phyloP scores from a whole-genome alignment of 805 yeast genomes.

The Candida sonorensis region DNA sequence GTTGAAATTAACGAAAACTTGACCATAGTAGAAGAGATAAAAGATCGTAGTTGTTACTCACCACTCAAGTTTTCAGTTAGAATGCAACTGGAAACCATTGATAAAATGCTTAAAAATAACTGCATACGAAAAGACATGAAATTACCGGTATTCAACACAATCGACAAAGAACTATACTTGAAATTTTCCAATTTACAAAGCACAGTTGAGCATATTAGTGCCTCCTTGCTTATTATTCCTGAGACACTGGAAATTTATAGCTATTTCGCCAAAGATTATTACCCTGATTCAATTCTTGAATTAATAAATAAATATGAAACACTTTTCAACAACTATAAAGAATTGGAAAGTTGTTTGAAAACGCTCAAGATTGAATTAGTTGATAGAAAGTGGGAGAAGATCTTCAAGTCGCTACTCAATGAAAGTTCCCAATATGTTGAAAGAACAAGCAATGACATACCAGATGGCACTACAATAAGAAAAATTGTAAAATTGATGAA shows the following conservation, averaged over 20 bases:
- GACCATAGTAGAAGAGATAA: conserved; percentile 29
- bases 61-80: conserved; percentile 29
- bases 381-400: conserved; percentile 49
- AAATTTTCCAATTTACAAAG: conserved; percentile 36
- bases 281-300: conserved; percentile 26
- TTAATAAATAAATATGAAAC: conserved; percentile 33
- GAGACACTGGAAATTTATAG: conserved; percentile 38
- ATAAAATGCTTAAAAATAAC: conserved; percentile 5
- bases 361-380: conserved; percentile 39
- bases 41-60: conserved; percentile 32
- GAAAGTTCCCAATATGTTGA: no score
- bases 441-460: no score
- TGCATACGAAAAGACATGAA: conserved; percentile 15
- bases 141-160: conserved; percentile 32
- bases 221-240: conserved; percentile 47
- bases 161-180: conserved; percentile 34
- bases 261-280: conserved; percentile 20
- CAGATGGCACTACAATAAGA: no score
- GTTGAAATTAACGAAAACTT: conserved; percentile 32
- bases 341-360: conserved; percentile 33
- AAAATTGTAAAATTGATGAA: no score
- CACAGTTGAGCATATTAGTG: conserved; percentile 43
- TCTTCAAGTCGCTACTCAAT: conserved; percentile 40
- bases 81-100: conserved; percentile 8
- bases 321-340: conserved; percentile 34